phyloP scores from a whole-genome alignment of 2,329 filamentous ascomycete genomes.

The Botrytis fabae region DNA sequence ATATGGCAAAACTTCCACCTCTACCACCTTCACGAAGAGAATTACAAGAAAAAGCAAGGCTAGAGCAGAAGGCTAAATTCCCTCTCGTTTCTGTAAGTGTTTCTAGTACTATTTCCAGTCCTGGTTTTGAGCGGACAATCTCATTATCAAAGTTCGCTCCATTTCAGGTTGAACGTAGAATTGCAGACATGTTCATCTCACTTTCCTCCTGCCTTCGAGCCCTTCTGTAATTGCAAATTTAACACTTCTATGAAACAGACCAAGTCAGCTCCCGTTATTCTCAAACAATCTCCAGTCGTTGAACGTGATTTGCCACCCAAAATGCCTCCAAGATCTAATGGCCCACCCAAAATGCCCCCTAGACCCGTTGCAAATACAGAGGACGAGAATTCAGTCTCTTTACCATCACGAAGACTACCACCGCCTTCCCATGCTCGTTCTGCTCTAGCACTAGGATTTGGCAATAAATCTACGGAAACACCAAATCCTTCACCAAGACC shows the following conservation, averaged over 20 bases:
- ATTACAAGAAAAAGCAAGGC: constrained; percentile 48
- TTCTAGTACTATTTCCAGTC: background rate
- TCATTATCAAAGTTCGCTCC: background rate
- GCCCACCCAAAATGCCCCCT: constrained; percentile 55
- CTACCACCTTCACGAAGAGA: constrained; percentile 58
- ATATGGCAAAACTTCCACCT: constrained; percentile 57
- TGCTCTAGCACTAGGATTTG: constrained; percentile 36
- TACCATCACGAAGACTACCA: constrained; percentile 33
- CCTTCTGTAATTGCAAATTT: background rate
- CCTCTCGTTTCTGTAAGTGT: constrained; percentile 20
- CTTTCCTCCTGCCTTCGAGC: background rate
- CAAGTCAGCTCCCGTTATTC: constrained; percentile 45
- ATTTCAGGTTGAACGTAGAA: background rate
- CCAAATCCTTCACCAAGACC: constrained; percentile 30
- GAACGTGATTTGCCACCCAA: constrained; percentile 35
- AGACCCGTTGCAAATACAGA: constrained; percentile 39
- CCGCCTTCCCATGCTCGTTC: constrained; percentile 31
- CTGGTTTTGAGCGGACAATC: background rate
- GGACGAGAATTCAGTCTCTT: constrained; percentile 25
- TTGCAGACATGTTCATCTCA: background rate
- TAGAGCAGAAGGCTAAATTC: constrained; percentile 44
- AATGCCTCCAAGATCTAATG: constrained; percentile 37
- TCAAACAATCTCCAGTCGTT: constrained; percentile 27
- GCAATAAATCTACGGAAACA: constrained; percentile 31
- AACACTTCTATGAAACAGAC: constrained; percentile 26